These are phyloP conservation scores for Terfezia boudieri DNA, from an alignment of 495 filamentous ascomycete genomes.

Conservation along the genomic window DNA sequence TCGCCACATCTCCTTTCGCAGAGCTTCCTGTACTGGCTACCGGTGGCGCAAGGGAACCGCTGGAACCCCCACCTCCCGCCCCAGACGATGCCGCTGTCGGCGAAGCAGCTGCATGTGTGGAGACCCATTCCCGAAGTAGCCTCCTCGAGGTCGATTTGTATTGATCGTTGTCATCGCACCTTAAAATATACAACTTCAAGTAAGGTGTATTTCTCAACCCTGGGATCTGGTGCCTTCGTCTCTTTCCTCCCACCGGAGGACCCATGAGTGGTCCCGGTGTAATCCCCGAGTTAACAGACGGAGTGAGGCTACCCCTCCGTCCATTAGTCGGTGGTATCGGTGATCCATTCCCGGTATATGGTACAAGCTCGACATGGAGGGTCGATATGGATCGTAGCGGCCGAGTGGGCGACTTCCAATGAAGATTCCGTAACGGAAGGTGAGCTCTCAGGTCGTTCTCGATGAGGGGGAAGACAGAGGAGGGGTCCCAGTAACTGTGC, in stretches of 20 bases:
- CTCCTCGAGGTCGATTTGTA: conserved; percentile 65
- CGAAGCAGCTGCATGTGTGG: conserved; percentile 33
- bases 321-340: conserved; percentile 2
- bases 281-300: conserved; percentile 20
- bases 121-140: conserved; percentile 75
- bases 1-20: conserved; percentile 23
- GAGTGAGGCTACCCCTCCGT: conserved; percentile 21
- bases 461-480: conserved; percentile 60
- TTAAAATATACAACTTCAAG: conserved; percentile 66
- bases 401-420: conserved; percentile 86
- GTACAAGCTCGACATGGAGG: conserved; percentile 68
- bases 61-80: not conserved
- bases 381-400: conserved; percentile 81
- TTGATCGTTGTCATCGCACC: conserved; percentile 83
- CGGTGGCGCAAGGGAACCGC: not conserved
- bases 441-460: conserved; percentile 51
- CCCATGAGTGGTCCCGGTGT: conserved; percentile 11
- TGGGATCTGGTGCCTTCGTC: conserved; percentile 83
- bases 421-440: conserved; percentile 74
- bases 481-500: conserved; percentile 58
- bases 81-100: conserved; percentile 24
- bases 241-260: conserved; percentile 21
- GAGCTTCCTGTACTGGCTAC: not conserved
- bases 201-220: conserved; percentile 86
- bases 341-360: conserved; percentile 20